phyloP scores from a whole-genome alignment of 2,329 filamentous ascomycete species.

The Trichoderma arundinaceum region DNA sequence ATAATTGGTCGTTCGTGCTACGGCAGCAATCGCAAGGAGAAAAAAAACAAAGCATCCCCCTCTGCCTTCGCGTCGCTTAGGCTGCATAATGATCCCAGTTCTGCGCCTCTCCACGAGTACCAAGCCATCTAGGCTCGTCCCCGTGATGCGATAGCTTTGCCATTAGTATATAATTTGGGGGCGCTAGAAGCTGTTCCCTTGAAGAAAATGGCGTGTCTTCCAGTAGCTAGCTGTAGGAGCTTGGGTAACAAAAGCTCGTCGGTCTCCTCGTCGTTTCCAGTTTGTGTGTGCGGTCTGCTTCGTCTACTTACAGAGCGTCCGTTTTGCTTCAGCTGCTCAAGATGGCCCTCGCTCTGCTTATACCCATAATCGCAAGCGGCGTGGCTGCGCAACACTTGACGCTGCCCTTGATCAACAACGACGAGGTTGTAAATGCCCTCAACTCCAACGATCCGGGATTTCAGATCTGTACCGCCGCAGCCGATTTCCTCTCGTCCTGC shows the following conservation, averaged over 20 bases:
- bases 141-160: conserved; percentile 1
- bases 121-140: conserved; percentile 16
- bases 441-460: conserved; percentile 38
- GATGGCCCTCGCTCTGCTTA: conserved; percentile 21
- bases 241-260: conserved; percentile 11
- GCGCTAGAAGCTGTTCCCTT: conserved; percentile 10
- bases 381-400: conserved; percentile 40
- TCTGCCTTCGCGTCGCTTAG: conserved; percentile 20
- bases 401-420: conserved; percentile 34
- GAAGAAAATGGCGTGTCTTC: conserved; percentile 12
- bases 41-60: neutral
- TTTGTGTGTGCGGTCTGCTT: neutral
- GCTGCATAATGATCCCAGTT: conserved; percentile 21
- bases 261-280: neutral
- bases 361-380: conserved; percentile 35
- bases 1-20: conserved; percentile 16
- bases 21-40: neutral
- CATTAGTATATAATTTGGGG: neutral
- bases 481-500: conserved; percentile 37
- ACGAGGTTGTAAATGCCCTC: conserved; percentile 38
- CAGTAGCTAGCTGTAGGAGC: conserved; percentile 8
- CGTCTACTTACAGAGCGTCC: neutral
- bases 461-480: conserved; percentile 37
- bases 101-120: conserved; percentile 6
- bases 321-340: neutral